These are phyloP conservation scores for Cylindrotheca closterium DNA, from an alignment of 108 stramenopile species.

Conservation along the genomic window DNA sequence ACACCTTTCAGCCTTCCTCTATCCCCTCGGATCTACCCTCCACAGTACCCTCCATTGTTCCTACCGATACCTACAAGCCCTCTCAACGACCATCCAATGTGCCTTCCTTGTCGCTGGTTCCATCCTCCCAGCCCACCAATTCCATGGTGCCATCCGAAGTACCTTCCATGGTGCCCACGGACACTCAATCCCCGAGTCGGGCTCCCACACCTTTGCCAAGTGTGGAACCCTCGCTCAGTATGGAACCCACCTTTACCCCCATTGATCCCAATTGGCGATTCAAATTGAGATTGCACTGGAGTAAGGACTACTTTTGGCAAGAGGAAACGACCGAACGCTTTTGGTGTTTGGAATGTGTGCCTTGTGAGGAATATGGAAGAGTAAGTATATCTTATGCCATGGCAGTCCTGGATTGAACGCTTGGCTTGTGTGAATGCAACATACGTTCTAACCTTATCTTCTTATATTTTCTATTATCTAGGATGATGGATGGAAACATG, in stretches of 20 bases:
- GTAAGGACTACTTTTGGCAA: conserved; percentile 59
- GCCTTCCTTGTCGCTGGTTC: neutral
- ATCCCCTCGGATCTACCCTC: neutral
- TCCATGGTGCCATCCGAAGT: neutral
- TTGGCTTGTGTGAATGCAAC: neutral
- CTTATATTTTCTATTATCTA: neutral
- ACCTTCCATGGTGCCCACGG: neutral
- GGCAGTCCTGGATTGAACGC: too few species aligned
- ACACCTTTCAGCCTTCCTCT: too few species aligned
- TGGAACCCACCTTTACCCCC: neutral
- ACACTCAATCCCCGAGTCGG: neutral
- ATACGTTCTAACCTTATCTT: neutral
- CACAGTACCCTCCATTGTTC: neutral
- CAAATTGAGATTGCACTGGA: conserved; percentile 48
- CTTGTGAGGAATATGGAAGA: conserved; percentile 2
- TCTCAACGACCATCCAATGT: neutral
- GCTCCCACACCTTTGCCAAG: neutral
- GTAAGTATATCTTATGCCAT: neutral
- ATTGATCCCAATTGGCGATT: conserved; percentile 9
- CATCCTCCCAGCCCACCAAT: neutral
- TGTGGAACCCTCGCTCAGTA: neutral
- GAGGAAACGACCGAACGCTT: conserved; percentile 42
- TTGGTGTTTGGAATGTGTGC: conserved; percentile 46
- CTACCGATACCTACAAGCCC: neutral
- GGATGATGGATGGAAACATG: neutral